phyloP scores from a whole-genome alignment of 106 monocot genomes.

The Acorus gramineus region DNA sequence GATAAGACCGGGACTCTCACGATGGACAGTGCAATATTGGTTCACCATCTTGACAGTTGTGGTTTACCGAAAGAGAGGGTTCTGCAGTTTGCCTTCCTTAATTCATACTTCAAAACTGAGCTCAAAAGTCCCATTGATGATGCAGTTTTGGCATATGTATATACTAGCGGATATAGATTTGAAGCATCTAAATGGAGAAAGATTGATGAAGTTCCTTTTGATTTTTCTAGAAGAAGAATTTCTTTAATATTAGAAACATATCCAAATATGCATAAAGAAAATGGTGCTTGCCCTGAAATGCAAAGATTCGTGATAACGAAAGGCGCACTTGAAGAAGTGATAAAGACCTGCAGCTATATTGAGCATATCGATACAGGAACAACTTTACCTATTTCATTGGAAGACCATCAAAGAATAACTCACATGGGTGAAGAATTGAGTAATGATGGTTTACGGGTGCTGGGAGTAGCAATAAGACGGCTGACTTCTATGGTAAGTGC shows the following conservation, averaged over 20 bases:
- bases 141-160: constrained; percentile 34
- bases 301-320: constrained; percentile 25
- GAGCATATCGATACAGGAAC: constrained; percentile 7
- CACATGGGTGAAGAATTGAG: constrained; percentile 22
- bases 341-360: constrained; percentile 19
- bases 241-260: constrained; percentile 23
- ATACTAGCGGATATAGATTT: constrained; percentile 29
- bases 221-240: constrained; percentile 29
- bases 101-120: constrained; percentile 29
- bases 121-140: constrained; percentile 28
- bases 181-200: constrained; percentile 30
- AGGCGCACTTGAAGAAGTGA: constrained; percentile 34
- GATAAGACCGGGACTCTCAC: constrained; percentile 48
- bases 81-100: constrained; percentile 35
- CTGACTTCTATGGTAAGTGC: neutral
- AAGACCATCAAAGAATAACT: constrained; percentile 20
- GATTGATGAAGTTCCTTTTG: constrained; percentile 36
- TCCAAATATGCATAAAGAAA: neutral
- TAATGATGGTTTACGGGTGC: constrained; percentile 28
- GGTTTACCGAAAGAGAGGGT: constrained; percentile 21
- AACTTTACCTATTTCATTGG: constrained; percentile 12
- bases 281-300: neutral
- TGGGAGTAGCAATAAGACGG: constrained; percentile 30
- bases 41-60: constrained; percentile 31
- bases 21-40: constrained; percentile 20